Evolutionary conservation across 257 asterid genomes (phyloP), one percentile per base, ranked within the genome.

Genomic region (Solanum bulbocastanum): DNA sequence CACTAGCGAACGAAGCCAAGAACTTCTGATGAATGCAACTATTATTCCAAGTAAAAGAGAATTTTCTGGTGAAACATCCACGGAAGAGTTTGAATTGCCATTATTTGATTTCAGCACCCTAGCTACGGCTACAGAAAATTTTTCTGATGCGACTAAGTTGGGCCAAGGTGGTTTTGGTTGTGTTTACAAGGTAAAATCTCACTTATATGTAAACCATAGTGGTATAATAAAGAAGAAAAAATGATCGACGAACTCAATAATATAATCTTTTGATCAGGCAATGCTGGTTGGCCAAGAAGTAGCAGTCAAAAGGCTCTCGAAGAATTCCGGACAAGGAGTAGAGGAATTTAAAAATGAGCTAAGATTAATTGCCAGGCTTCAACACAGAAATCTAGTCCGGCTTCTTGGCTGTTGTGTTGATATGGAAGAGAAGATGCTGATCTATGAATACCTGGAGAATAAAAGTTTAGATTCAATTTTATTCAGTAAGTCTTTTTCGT

Each of bases 291-390:
- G 98, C 20, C 90, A 92, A 74, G 95, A 93, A 86, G 88, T 95
- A 83, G 98, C 98, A 1, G 98, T 95, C 88, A 95, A 95, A 90
- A 90, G 98, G 87, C 93, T 95, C 20, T 93, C 98, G 1, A 91
- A 92, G 87, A 92, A 87, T 76, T 95, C 98, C 0, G 94, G 94
- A 20, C 98, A 95, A 88, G 98, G 98, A 66, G 88, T 88, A 9
- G 97, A 92, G 52, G 98, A 95, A 73, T 95, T 95, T 91, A 95
- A 92, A 92, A 95, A 94, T 66, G 98, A 95, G 91, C 89, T 95
- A 30, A 93, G 90, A 90, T 86, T 95, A 72, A 94, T 95, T 33
- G 98, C 98, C 6, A 90, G 96, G 73, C 94, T 95, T 46, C 98
- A 95, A 49, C 98, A 95, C 58, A 89, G 97, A 33, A 95, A 95